Base-by-base conservation (phyloP, 805 yeast species). In the Ogataea salicorniae region DNA sequence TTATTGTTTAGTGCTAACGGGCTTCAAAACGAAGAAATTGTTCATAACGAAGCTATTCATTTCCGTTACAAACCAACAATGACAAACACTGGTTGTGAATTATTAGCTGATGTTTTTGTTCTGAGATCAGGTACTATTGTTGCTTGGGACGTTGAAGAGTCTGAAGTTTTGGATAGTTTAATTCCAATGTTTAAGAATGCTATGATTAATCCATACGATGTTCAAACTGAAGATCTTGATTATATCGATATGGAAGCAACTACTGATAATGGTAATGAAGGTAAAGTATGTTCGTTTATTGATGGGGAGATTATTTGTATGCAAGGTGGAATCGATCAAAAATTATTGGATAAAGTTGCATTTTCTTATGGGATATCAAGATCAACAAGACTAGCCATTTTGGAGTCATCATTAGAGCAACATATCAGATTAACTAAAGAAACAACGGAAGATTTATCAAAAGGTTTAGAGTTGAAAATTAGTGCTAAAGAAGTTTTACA, bases 211-310 rank as follows among this genome's bases (percentile, higher is more conserved):
- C 66, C 77, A 1, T 77, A 77, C 50, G 67, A 62, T 2, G 68
- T 74, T 9, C 97, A 90, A 57, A 79, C 88, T 36, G 97, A 90
- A 61, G 97, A 91, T 57, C 77, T 90, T 80, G 97, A 91, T 63
- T 90, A 70, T 63, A 69, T 86, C 13, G 64, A 63, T 18, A 14
- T 56, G 5, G 16, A 33, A 2, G 87, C 81, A 47, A 20, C 20
- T 4, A 20, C 20, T 20, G 20, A 20, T 20, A 61, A 69, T 9
- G 46, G 39, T 26, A 43, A 48, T n/a, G 48, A 45, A n/a, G 26
- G 39, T 20, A 43, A 31, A 13, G 31, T 3, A 0, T 46, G 47
- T 8, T 67, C 72, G 4, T 76, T 76, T 43, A 49, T 61, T 42
- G 69, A 74, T 44, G 87, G 86, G 8, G 97, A 90, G 51, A 75